phyloP scores from a whole-genome alignment of 768 basidiomycete species.

The Strobilomyces echinocephalus region DNA sequence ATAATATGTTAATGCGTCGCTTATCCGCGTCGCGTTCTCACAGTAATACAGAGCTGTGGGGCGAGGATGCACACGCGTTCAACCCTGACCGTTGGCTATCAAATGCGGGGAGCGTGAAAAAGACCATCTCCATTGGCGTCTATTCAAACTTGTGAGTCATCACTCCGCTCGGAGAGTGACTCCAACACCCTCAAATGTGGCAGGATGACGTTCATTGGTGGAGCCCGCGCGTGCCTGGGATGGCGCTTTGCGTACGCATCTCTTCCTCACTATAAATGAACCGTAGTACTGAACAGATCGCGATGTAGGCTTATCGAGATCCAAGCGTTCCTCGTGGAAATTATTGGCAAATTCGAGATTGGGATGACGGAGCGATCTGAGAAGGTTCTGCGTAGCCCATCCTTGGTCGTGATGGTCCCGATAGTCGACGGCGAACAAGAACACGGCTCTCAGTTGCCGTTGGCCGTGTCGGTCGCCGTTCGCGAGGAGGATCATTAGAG shows the following conservation, averaged over 20 bases:
- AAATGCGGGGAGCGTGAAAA: slow-evolving; percentile 13
- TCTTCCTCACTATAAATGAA: not conserved
- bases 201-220: slow-evolving; percentile 30
- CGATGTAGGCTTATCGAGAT: slow-evolving; percentile 42
- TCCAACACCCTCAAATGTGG: not conserved
- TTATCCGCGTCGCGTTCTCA: not conserved
- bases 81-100: slow-evolving; percentile 29
- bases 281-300: slow-evolving; percentile 1
- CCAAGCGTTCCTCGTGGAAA: slow-evolving; percentile 55
- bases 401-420: slow-evolving; percentile 31
- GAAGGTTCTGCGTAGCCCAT: slow-evolving; percentile 27
- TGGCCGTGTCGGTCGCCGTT: slow-evolving; percentile 22
- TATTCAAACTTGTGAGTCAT: slow-evolving; percentile 27
- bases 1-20: not conserved
- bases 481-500: not conserved
- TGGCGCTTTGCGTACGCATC: slow-evolving; percentile 30
- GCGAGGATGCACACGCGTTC: slow-evolving; percentile 29
- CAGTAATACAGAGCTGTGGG: slow-evolving; percentile 30
- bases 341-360: slow-evolving; percentile 52
- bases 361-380: slow-evolving; percentile 26
- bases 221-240: slow-evolving; percentile 25
- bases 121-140: slow-evolving; percentile 21
- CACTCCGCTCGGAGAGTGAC: not conserved
- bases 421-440: slow-evolving; percentile 21
- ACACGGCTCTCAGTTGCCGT: slow-evolving; percentile 31